Evolutionary conservation across 208 protist genomes (phyloP).

Genomic region (Trypanosoma platydactyli): DNA sequence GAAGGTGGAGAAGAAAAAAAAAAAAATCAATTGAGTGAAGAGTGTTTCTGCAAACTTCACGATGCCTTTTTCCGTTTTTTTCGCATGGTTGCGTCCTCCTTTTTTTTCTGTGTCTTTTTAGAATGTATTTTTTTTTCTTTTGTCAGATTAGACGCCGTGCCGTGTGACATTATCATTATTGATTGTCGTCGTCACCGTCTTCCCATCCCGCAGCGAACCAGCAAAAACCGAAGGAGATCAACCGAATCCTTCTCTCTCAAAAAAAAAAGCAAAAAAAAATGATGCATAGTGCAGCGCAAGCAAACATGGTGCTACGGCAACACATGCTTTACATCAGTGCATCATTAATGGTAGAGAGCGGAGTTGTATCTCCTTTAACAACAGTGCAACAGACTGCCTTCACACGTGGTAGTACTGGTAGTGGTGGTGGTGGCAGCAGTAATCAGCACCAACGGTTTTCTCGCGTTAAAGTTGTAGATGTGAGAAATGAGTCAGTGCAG

Average conservation of each 20-base stretch:
- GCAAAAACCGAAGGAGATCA: no score
- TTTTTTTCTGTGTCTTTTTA: no score
- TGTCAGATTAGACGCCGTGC: no score
- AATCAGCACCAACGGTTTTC: conserved; percentile 18
- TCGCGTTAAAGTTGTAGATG: conserved; percentile 13
- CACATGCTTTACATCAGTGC: conserved; percentile 29
- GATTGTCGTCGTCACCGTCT: no score
- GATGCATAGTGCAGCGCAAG: conserved; percentile 13
- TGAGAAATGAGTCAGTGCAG: conserved; percentile 16
- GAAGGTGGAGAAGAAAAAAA: background rate
- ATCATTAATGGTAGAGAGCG: background rate
- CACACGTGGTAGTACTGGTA: conserved; percentile 1
- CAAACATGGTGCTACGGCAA: conserved; percentile 18
- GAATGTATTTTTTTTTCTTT: no score
- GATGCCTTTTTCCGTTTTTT: no score
- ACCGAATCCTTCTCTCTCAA: no score
- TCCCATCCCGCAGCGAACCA: no score
- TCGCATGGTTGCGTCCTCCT: no score
- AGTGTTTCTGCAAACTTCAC: no score
- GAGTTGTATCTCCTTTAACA: background rate
- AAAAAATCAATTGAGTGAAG: background rate
- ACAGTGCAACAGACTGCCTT: background rate
- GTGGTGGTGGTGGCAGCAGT: background rate
- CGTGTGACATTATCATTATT: no score
- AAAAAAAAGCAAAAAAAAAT: no score